Evolutionary conservation across 306 rosid species (phyloP), one percentile per base, ranked within the genome.

Genomic region (Mimosa bimucronata): DNA sequence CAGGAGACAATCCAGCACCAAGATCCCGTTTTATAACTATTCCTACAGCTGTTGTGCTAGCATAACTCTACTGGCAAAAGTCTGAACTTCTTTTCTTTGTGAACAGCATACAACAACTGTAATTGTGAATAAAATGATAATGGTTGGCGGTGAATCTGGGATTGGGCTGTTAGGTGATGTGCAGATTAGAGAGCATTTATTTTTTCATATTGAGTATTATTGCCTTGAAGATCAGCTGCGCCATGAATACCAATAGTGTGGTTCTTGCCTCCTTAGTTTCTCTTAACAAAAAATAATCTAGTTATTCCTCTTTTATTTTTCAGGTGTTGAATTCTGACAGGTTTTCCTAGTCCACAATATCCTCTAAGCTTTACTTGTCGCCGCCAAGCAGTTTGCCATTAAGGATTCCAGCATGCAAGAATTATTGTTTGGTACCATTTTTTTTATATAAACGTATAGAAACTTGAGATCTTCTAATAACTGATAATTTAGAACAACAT

Each of bases 391-490:
- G 90, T 81, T 83, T 94, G 72, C 98, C 97, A 44, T 79, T 92
- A 71, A 92, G 89, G 87, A 89, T 92, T 79, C 98, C 98, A 18
- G 93, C 97, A 42, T 92, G 98, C 97, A 94, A 91, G 91, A 97
- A 97, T 72, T 97, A 92, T 84, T 58, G 88, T 79, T 87, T 94
- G 94, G 98, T 94, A 91, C 37, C 21, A 71, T 44, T 2, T 29
- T 45, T 81, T 65, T 76, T 48, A 41, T 60, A 34, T 15, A 7
- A 31, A 19, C 34, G 55, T 15, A 10, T 64, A 14, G 70, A 34
- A 66, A 67, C 50, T 19, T 9, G 28, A 66, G 48, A 19, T 66
- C 38, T 34, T 37, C 18, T 38, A 16, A 34, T 34, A 31, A 31
- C 9, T 6, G 26, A 18, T 38, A 19, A 19, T 66, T 37, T 65